Conservation (phyloP, 495 filamentous ascomycete genomes). For the Zalerion maritima region DNA sequence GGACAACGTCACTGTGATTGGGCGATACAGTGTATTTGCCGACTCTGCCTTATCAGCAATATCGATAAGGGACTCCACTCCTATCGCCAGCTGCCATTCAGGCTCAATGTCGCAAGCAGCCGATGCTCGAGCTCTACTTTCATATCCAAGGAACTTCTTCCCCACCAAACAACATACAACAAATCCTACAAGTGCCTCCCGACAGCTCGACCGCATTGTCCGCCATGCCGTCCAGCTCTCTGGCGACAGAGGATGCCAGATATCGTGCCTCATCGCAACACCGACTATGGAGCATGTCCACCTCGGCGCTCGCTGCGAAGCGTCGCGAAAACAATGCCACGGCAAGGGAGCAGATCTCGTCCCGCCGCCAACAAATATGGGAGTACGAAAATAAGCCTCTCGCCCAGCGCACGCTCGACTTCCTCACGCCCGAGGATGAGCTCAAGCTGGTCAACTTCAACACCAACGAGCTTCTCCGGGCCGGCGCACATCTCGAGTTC, state of each 20-base stretch:
- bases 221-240: no score
- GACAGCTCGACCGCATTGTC: no score
- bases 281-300: constrained; percentile 84
- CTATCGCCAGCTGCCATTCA: no score
- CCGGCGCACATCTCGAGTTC: constrained; percentile 62
- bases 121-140: no score
- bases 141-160: no score
- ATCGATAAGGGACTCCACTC: no score
- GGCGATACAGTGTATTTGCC: no score
- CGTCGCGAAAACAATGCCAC: constrained; percentile 62
- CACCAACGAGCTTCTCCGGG: constrained; percentile 54
- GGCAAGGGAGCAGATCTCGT: constrained; percentile 55
- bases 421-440: constrained; percentile 69
- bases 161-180: no score
- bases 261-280: constrained; percentile 89
- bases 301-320: constrained; percentile 48
- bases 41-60: no score
- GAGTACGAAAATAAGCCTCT: constrained; percentile 14
- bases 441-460: constrained; percentile 66
- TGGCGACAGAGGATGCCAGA: constrained; percentile 64
- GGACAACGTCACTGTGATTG: no score
- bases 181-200: no score
- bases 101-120: no score
- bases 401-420: constrained; percentile 42
- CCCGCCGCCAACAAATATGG: constrained; percentile 17